Evolutionary conservation across 2,329 filamentous ascomycete species (phyloP), one percentile per base, ranked within the genome.

Genomic region (Pseudogymnoascus sp.): DNA sequence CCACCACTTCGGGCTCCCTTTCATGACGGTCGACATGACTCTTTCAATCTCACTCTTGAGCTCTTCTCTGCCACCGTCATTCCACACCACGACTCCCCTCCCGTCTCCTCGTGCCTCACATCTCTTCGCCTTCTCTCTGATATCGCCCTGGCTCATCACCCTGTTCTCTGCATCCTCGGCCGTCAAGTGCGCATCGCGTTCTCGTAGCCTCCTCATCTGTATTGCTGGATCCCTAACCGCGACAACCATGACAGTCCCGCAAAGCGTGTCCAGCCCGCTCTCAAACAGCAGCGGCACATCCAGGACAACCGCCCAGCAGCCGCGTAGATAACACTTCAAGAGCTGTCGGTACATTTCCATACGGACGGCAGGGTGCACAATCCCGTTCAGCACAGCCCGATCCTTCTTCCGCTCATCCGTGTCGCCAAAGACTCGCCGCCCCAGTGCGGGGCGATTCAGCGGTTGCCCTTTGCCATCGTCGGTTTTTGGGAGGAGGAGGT

Each of bases 271-370:
- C 75, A 96, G 86, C 2, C 86, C 85, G 68, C 86, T 88, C 79
- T 99, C 94, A 69, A 97, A 97, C 42, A 99, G 81, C 61, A 99
- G 78, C 60, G 94, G 94, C 7, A 99, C 87, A 72, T 99, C 94
- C 14, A 97, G 80, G 36, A 99, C 88, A 3, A 96, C 91, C 0
- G 92, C 92, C 91, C 93, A 94, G 72, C 86, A 74, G 0, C 94
- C 93, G 1, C 76, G 76, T 12, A 94, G 62, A 71, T 96, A 97
- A 68, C 84, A 84, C 64, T 80, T 78, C n/a, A 91, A 71, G 62
- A 97, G 83, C 58, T 83, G 80, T 69, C 82, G 85, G 74, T 91
- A 91, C 82, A 97, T 93, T 73, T 90, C 91, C 71, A 79, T 81
- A 41, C 92, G 82, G 42, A 99, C 92, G 0, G 91, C 92, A 0